phyloP scores from a whole-genome alignment of 495 filamentous ascomycete genomes.

The Chaetomium fimeti region DNA sequence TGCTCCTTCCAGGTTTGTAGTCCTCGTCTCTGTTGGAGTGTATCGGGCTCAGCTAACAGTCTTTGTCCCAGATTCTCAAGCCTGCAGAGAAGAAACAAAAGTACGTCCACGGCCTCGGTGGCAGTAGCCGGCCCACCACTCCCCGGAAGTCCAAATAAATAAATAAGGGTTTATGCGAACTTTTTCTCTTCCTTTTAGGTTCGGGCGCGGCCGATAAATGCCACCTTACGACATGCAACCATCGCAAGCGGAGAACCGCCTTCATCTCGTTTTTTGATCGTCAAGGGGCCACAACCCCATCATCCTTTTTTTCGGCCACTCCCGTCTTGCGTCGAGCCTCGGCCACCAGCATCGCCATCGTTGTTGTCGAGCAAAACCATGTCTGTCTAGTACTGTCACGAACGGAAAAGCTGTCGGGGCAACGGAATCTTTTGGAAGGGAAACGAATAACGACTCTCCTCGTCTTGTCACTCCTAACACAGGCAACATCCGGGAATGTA shows the following conservation, averaged over 20 bases:
- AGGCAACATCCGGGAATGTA: conserved; percentile 26
- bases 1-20: conserved; percentile 95
- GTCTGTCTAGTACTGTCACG: conserved; percentile 31
- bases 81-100: conserved; percentile 99
- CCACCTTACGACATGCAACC: conserved; percentile 22
- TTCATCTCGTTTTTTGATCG: conserved; percentile 27
- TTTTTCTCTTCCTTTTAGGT: conserved; percentile 83
- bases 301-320: conserved; percentile 29
- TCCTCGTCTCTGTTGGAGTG: neutral
- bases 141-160: conserved; percentile 88
- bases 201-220: conserved; percentile 80
- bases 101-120: conserved; percentile 92
- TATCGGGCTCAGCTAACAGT: conserved; percentile 22
- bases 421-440: conserved; percentile 27
- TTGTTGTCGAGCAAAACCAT: conserved; percentile 27
- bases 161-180: conserved; percentile 70
- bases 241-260: conserved; percentile 23
- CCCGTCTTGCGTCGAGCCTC: conserved; percentile 21
- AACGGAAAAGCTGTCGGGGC: conserved; percentile 25
- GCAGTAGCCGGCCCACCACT: conserved; percentile 75
- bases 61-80: conserved; percentile 78
- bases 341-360: conserved; percentile 23
- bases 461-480: conserved; percentile 29
- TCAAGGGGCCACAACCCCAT: conserved; percentile 20
- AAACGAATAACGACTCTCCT: conserved; percentile 39